A percentile compares a stretch with the other conserved stretches of the same genome.
Conservation (phyloP, 345 rosid genomes). For the Syzygium aromaticum region DNA sequence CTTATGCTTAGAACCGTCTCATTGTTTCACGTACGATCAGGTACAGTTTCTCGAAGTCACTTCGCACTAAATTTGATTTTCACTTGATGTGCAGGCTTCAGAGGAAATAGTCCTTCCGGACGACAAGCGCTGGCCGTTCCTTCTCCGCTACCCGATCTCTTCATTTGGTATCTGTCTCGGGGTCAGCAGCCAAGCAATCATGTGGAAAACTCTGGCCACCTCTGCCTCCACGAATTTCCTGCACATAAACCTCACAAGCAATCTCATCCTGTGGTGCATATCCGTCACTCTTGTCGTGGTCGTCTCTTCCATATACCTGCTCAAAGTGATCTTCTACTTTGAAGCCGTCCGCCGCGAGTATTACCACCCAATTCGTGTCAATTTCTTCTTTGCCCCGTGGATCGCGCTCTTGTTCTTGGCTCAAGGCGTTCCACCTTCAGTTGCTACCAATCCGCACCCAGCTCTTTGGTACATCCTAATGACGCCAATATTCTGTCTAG, state of each 20-base stretch:
- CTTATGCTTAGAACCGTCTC: not conserved
- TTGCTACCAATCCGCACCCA: constrained; percentile 26
- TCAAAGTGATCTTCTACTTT: constrained; percentile 53
- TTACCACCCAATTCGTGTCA: constrained; percentile 77
- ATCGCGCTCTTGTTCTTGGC: constrained; percentile 68
- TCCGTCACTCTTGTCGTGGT: constrained; percentile 36
- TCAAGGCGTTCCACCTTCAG: constrained; percentile 62
- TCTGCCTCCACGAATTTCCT: constrained; percentile 59
- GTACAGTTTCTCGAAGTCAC: not conserved
- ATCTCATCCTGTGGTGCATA: constrained; percentile 63
- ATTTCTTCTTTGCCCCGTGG: constrained; percentile 95
- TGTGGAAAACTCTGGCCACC: constrained; percentile 81
- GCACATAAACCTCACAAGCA: constrained; percentile 34
- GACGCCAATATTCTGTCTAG: constrained; percentile 66
- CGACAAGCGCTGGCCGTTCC: constrained; percentile 86
- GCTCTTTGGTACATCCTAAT: constrained; percentile 76
- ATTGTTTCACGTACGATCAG: not conserved
- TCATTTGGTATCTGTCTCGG: constrained; percentile 93
- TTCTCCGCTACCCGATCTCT: constrained; percentile 65
- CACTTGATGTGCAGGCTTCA: constrained; percentile 29
- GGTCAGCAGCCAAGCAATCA: constrained; percentile 78
- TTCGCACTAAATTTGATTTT: not conserved
- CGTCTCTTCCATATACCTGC: constrained; percentile 46
- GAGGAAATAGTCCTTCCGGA: constrained; percentile 74
- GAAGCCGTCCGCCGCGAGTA: constrained; percentile 91